Evolutionary conservation across 108 stramenopile species (phyloP), one percentile per base, ranked within the genome.

Genomic region (Stephanodiscus triporus): DNA sequence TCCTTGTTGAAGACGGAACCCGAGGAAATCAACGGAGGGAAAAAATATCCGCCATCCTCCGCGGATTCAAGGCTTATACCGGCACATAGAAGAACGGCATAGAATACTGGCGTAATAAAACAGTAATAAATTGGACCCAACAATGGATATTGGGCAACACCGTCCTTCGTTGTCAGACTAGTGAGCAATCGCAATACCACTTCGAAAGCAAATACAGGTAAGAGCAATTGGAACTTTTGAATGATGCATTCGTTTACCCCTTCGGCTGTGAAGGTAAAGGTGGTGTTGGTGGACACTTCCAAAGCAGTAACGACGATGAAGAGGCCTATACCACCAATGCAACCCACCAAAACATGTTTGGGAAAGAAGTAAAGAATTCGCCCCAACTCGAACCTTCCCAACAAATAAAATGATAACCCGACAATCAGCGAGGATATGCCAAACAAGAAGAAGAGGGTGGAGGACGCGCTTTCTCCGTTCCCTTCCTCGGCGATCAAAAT

Each of bases 301-400:
- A 95, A 48, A n/a, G 63, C 84, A 1, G 91, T 92, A 0, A 59
- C 77, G 27, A 78, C 68, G 19, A 94, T 71, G 34, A 83, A 86
- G 0, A 80, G 16, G 0, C 72, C 72, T 24, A 73, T 67, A 8
- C 51, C 51, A 37, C 47, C 80, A 69, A 96, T 94, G 56, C 88
- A 93, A 11, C 93, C 95, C 32, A 91, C 80, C 38, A 94, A 55
- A 13, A 94, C 92, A 50, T 94, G 95, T 4, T 62, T 78, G 7
- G 95, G 95, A 70, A 96, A 91, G 68, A 83, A 94, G 68, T 94
- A 90, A 6, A 93, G 77, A 4, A 93, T 64, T 7, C 78, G 55
- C 11, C 95, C 95, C 56, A 94, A 29, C 53, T 88, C 65, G 17
- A 88, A 84, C 40, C 68, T 73, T 3, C 95, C 95, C 16, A 93